Conservation (phyloP, 108 stramenopile genomes). For the Cyclotella baltica region DNA sequence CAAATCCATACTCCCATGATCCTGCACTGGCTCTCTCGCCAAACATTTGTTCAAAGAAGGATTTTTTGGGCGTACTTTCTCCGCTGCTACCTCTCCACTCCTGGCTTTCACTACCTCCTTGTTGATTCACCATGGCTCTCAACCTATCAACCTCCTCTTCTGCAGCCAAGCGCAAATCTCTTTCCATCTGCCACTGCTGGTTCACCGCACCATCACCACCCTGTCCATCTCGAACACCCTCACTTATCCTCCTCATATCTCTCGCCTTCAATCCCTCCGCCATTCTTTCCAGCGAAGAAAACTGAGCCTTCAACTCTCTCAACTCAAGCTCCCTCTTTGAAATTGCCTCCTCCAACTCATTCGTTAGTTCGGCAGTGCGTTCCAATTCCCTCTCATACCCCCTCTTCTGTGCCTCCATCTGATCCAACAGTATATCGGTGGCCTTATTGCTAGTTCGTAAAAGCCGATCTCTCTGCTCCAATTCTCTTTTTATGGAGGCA, state of each 20-base stretch:
- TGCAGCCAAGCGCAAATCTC: not conserved
- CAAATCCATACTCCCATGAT: slow-evolving; percentile 9
- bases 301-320: slow-evolving; percentile 31
- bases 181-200: not conserved
- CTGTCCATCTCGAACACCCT: not conserved
- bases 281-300: slow-evolving; percentile 37
- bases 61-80: slow-evolving; percentile 4
- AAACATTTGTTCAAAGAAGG: slow-evolving; percentile 15
- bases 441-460: slow-evolving; percentile 52
- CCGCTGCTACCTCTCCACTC: not conserved
- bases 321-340: slow-evolving; percentile 38
- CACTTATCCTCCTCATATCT: not conserved
- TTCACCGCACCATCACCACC: not conserved
- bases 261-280: slow-evolving; percentile 24
- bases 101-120: not conserved
- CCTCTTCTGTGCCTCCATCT: slow-evolving; percentile 49
- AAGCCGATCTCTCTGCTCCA: slow-evolving; percentile 43
- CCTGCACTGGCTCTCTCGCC: not conserved
- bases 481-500: slow-evolving; percentile 29
- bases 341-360: slow-evolving; percentile 50
- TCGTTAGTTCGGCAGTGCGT: slow-evolving; percentile 30
- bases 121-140: not conserved
- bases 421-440: slow-evolving; percentile 45
- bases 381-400: slow-evolving; percentile 47
- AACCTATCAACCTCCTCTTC: not conserved